phyloP scores from a whole-genome alignment of 2,329 filamentous ascomycete genomes.

The Nannizzia gypsea region DNA sequence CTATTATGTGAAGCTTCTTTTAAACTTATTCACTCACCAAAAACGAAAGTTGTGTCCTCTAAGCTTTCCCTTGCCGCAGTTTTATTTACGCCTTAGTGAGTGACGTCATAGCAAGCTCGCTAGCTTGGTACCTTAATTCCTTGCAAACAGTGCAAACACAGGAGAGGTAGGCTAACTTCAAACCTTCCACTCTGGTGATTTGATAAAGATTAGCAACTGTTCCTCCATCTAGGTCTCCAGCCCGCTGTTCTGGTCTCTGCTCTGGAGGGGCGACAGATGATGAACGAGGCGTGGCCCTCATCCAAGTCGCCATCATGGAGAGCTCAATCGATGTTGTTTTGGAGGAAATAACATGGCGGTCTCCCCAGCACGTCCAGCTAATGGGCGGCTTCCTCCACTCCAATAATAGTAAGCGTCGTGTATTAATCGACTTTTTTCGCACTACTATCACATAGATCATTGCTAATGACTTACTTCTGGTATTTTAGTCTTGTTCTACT shows the following conservation, averaged over 20 bases:
- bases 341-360: slow-evolving; percentile 37
- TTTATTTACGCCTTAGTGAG: not conserved
- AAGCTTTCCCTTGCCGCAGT: too few species aligned
- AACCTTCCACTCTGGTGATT: not conserved
- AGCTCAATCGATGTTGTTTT: slow-evolving; percentile 17
- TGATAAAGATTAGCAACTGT: not conserved
- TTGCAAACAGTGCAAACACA: slow-evolving; percentile 12
- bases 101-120: slow-evolving; percentile 7
- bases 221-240: not conserved
- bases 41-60: too few species aligned
- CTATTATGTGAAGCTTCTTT: too few species aligned
- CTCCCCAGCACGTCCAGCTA: slow-evolving; percentile 35
- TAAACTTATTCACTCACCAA: too few species aligned
- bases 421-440: not conserved
- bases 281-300: not conserved
- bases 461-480: not conserved
- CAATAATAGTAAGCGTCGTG: slow-evolving; percentile 30
- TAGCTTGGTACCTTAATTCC: too few species aligned
- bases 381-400: slow-evolving; percentile 37
- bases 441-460: not conserved
- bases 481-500: slow-evolving; percentile 47
- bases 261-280: not conserved
- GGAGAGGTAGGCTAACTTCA: not conserved
- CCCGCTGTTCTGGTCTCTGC: not conserved
- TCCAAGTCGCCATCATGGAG: slow-evolving; percentile 7